These are phyloP conservation scores for Botrytis squamosa DNA, from an alignment of 2,329 filamentous ascomycete species.

Conservation along the genomic window DNA sequence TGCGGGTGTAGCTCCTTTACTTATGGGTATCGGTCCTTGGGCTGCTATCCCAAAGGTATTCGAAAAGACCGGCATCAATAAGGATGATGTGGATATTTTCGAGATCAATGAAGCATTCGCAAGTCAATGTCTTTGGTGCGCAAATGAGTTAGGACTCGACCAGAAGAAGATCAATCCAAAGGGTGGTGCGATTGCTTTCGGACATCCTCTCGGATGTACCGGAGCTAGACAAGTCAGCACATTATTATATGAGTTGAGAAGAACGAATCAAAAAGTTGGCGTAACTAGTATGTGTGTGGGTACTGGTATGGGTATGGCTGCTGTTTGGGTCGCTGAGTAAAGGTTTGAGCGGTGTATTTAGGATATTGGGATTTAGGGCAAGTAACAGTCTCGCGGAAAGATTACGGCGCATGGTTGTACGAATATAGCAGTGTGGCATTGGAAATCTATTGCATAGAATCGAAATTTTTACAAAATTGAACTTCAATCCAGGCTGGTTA, in stretches of 20 bases:
- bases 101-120: conserved; percentile 99
- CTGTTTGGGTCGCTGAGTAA: conserved; percentile 93
- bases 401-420: conserved; percentile 2
- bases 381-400: background rate
- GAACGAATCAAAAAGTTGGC: conserved; percentile 81
- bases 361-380: background rate
- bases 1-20: conserved; percentile 84
- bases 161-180: conserved; percentile 93
- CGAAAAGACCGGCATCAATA: conserved; percentile 79
- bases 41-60: conserved; percentile 93
- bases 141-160: conserved; percentile 81
- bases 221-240: conserved; percentile 93
- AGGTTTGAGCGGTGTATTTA: background rate
- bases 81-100: conserved; percentile 91
- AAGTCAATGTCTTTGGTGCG: conserved; percentile 89
- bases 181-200: conserved; percentile 93
- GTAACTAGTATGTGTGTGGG: conserved; percentile 96
- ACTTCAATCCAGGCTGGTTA: background rate
- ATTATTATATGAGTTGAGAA: conserved; percentile 81
- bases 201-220: conserved; percentile 92
- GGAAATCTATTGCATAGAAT: background rate
- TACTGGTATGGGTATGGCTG: conserved; percentile 97
- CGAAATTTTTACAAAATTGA: background rate
- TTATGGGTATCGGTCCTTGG: conserved; percentile 96
- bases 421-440: background rate